Evolutionary conservation across 2,329 filamentous ascomycete genomes (phyloP).

Genomic region (Fusarium coicis): DNA sequence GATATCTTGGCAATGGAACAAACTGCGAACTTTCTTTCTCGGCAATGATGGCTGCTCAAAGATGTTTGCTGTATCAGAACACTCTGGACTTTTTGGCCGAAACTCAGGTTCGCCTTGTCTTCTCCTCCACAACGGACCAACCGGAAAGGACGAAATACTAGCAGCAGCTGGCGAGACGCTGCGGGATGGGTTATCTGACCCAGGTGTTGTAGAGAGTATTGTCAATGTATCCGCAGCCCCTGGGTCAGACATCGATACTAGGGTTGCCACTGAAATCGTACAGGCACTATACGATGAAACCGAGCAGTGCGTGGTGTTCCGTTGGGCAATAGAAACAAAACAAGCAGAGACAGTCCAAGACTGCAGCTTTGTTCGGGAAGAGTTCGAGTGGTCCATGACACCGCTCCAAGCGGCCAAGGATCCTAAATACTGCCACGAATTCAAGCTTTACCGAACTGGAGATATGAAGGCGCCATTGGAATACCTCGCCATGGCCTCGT

Average conservation of each 20-base stretch:
- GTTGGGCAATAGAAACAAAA: conserved; percentile 32
- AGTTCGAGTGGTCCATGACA: conserved; percentile 34
- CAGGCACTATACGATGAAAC: conserved; percentile 24
- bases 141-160: conserved; percentile 29
- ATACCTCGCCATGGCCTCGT: conserved; percentile 29
- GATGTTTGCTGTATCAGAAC: conserved; percentile 34
- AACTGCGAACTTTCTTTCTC: conserved; percentile 31
- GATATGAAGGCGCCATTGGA: conserved; percentile 27
- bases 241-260: conserved; percentile 16
- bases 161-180: conserved; percentile 30
- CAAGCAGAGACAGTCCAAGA: conserved; percentile 11
- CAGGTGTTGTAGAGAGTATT: conserved; percentile 26
- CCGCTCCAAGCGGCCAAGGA: conserved; percentile 18
- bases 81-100: conserved; percentile 27
- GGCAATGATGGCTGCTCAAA: conserved; percentile 27
- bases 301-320: conserved; percentile 26
- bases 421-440: conserved; percentile 30
- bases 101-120: conserved; percentile 25
- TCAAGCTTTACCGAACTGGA: conserved; percentile 33
- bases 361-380: conserved; percentile 19
- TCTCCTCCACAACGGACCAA: conserved; percentile 29
- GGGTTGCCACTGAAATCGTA: conserved; percentile 29
- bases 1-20: conserved; percentile 38
- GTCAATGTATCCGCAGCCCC: conserved; percentile 29
- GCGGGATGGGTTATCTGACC: conserved; percentile 18